Evolutionary conservation across 129 eudicot species (phyloP).

Genomic region (Pulicaria dysenterica): DNA sequence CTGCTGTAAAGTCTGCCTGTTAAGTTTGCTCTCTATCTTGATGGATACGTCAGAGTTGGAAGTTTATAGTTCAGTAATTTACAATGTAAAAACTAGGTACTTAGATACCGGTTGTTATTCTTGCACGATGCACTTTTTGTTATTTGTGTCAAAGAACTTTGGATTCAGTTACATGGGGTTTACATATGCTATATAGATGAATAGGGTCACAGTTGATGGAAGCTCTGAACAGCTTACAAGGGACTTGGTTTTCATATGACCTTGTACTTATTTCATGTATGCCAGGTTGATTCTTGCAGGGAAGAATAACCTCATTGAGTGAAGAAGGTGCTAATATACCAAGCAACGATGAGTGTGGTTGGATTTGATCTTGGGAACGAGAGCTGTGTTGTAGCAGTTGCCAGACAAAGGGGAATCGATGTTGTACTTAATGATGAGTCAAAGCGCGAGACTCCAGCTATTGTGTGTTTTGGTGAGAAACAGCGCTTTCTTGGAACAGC

Average conservation of each 20-base stretch:
- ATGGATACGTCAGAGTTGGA: background rate
- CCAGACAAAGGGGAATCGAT: slow-evolving; percentile 90
- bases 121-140: background rate
- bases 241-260: background rate
- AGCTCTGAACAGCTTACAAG: background rate
- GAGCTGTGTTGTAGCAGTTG: slow-evolving; percentile 93
- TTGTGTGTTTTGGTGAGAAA: slow-evolving; percentile 89
- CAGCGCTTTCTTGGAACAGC: slow-evolving; percentile 93
- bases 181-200: background rate
- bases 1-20: background rate
- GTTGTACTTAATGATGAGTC: slow-evolving; percentile 89
- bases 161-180: background rate
- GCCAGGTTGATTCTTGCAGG: slow-evolving; percentile 32
- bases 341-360: slow-evolving; percentile 77
- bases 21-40: background rate
- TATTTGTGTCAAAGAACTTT: background rate
- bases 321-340: background rate
- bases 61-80: background rate
- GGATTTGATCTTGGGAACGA: slow-evolving; percentile 96
- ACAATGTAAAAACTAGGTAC: background rate
- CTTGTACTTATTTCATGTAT: slow-evolving; percentile 10
- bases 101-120: background rate
- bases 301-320: slow-evolving; percentile 4
- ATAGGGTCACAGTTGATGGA: background rate
- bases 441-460: slow-evolving; percentile 84